Evolutionary conservation across 805 yeast genomes (phyloP).

Genomic region (Komagataella populi): DNA sequence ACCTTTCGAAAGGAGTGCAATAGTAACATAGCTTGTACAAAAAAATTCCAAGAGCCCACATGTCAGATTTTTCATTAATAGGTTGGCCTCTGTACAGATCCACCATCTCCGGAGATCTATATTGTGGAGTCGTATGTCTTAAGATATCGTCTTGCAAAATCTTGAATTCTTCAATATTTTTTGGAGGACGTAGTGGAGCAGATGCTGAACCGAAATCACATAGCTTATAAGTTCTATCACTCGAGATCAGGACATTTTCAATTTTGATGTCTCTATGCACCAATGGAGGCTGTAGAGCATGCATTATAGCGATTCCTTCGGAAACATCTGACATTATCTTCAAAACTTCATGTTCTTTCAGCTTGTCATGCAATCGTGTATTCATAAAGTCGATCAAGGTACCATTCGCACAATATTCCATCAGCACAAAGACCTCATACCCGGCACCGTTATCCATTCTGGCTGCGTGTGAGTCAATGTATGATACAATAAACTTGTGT

Average conservation of each 20-base stretch:
- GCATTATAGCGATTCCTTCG: slow-evolving; percentile 69
- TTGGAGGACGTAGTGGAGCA: slow-evolving; percentile 48
- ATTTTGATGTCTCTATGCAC: slow-evolving; percentile 74
- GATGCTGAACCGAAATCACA: slow-evolving; percentile 81
- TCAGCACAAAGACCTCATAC: slow-evolving; percentile 65
- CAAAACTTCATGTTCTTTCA: slow-evolving; percentile 56
- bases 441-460: slow-evolving; percentile 37
- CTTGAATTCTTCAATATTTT: slow-evolving; percentile 43
- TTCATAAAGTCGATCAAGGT: slow-evolving; percentile 77
- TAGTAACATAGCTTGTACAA: slow-evolving; percentile 68
- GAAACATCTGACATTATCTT: slow-evolving; percentile 57
- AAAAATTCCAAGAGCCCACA: slow-evolving; percentile 78
- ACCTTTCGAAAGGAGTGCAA: slow-evolving; percentile 68
- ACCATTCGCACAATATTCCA: slow-evolving; percentile 69
- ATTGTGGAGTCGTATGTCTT: slow-evolving; percentile 77
- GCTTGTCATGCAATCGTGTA: slow-evolving; percentile 47
- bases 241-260: slow-evolving; percentile 62
- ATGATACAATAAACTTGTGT: slow-evolving; percentile 68
- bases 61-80: slow-evolving; percentile 70
- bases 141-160: slow-evolving; percentile 53
- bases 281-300: slow-evolving; percentile 55
- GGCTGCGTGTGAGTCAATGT: slow-evolving; percentile 92
- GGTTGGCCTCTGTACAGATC: slow-evolving; percentile 57
- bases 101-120: slow-evolving; percentile 76
- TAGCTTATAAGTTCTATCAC: slow-evolving; percentile 44